Base-by-base conservation (phyloP, 2,329 filamentous ascomycete genomes). In the Colletotrichum karsti region DNA sequence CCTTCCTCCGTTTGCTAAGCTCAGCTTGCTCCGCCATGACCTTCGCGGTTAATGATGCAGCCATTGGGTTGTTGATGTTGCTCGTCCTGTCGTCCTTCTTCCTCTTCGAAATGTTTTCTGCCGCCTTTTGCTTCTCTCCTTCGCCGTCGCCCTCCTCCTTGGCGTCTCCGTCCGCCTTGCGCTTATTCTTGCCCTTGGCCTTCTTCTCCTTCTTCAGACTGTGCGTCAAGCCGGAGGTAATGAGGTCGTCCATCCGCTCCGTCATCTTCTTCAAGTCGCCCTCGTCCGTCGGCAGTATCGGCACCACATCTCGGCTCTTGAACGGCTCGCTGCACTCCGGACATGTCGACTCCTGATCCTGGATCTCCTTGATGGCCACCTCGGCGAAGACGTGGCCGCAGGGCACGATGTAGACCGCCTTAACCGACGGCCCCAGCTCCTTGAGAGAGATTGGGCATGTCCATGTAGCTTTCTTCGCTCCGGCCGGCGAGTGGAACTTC, bases 331-430 rank as follows among this genome's bases (percentile, higher is more conserved):
- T 93, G 79, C 96, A 99, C 81, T 95, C 87, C 0, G 89, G 87
- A 64, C 90, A 92, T 0, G 77, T 75, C 28, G 85, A 83, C 71
- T 92, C 91, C 3, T 82, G 77, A 70, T 92, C 91, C 4, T 82
- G 77, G n/a, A 97, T 89, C 79, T 96, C 93, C 72, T 91, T 92
- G 72, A 98, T 91, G 7, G 94, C 94, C 59, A 90, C 90, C 69
- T 97, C 94, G 1, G 93, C 91, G 80, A 98, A 98, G 1, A 93
- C 95, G 83, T 99, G 97, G 0, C 96, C 97, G 75, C 96, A 99
- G 0, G 96, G 96, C 5, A 98, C 93, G 3, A 99, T 75, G 74
- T 98, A 99, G 2, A 97, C 93, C 1, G 94, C 87, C 79, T 92
- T 95, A 15, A 91, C 90, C 5, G 86, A 85, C 0, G 94, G 90